Evolutionary conservation across 305 asterid species (phyloP).

Genomic region (Lippia alba): DNA sequence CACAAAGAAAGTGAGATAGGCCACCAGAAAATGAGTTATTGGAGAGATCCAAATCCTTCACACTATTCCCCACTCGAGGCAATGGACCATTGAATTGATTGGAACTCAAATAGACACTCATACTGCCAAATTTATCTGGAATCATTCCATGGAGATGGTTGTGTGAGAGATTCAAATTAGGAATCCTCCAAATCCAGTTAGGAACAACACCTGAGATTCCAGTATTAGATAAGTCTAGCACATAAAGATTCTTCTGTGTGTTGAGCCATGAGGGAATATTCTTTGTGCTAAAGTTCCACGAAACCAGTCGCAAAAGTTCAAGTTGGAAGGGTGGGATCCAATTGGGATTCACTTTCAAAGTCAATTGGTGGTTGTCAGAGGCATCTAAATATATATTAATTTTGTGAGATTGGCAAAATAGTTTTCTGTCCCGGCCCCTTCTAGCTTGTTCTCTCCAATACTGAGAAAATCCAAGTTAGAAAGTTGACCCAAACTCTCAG

Average conservation of each 20-base stretch:
- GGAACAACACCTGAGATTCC: background rate
- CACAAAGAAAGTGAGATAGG: background rate
- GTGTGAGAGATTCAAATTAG: background rate
- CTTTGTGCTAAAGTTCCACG: background rate
- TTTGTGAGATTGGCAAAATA: background rate
- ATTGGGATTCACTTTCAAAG: background rate
- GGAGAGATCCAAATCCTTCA: background rate
- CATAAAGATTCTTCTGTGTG: background rate
- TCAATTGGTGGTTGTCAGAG: background rate
- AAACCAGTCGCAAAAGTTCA: background rate
- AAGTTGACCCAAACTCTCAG: background rate
- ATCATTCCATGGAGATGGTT: background rate
- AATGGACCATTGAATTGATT: background rate
- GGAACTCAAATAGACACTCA: background rate
- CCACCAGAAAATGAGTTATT: background rate
- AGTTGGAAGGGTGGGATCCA: background rate
- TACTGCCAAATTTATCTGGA: background rate
- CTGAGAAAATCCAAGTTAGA: background rate
- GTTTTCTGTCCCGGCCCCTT: background rate
- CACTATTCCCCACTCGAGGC: conserved; percentile 11
- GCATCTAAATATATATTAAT: background rate
- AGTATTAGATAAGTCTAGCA: background rate
- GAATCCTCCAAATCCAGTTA: background rate
- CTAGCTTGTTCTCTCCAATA: background rate
- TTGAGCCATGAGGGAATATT: background rate